Conservation (phyloP, 331 rosid genomes). For the Spiraea crenata region DNA sequence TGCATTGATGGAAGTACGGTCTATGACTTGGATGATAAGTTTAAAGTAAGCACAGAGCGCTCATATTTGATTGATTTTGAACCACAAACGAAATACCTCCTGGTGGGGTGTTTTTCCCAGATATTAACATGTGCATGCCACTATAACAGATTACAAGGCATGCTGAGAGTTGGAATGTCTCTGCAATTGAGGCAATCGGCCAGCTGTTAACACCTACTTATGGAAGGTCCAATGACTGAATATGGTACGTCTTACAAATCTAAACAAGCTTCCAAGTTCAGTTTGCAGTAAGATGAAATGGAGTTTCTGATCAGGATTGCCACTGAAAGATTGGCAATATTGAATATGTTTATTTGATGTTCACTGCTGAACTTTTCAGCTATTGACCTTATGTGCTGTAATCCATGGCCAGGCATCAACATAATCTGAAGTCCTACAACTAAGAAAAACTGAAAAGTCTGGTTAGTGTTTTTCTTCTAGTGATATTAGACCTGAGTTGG, state of each 20-base stretch:
- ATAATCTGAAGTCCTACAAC: neutral
- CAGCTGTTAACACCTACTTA: slow-evolving; percentile 65
- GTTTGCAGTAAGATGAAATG: neutral
- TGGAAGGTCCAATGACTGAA: slow-evolving; percentile 33
- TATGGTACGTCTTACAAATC: neutral
- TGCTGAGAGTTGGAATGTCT: slow-evolving; percentile 82
- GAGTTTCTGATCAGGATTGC: neutral
- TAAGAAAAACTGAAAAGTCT: neutral
- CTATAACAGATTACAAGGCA: slow-evolving; percentile 71
- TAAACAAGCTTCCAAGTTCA: slow-evolving; percentile 17
- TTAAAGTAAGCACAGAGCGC: slow-evolving; percentile 43
- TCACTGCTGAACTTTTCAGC: neutral
- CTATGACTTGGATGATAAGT: slow-evolving; percentile 57
- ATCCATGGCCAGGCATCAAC: neutral
- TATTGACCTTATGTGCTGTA: neutral
- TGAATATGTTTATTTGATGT: neutral
- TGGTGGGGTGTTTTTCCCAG: slow-evolving; percentile 8
- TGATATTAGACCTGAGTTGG: neutral
- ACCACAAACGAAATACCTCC: neutral
- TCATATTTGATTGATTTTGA: neutral
- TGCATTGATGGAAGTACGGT: slow-evolving; percentile 68
- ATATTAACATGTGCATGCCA: slow-evolving; percentile 13
- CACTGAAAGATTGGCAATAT: neutral
- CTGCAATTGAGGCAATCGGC: slow-evolving; percentile 78
- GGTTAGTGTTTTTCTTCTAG: neutral